Conservation (phyloP, 2,329 filamentous ascomycete species). For the Scedosporium dehoogii region DNA sequence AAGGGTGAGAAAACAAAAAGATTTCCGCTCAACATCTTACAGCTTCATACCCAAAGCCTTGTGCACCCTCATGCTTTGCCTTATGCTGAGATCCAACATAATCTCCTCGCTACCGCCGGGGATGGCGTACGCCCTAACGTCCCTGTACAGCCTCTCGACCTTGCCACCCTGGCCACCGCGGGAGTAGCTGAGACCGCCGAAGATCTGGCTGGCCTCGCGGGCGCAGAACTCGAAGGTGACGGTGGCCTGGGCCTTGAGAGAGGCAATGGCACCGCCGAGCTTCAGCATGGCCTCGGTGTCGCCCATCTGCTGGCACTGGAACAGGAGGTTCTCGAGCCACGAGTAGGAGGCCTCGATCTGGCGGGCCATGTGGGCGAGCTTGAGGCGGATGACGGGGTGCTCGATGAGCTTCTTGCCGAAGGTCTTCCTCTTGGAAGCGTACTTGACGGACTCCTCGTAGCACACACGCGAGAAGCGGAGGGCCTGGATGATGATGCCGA, state of each 20-base stretch:
- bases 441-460: constrained; percentile 94
- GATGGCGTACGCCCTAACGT: constrained; percentile 92
- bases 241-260: constrained; percentile 88
- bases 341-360: constrained; percentile 96
- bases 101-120: constrained; percentile 96
- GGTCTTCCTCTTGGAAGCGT: constrained; percentile 91
- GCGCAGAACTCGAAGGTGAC: constrained; percentile 97
- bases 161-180: constrained; percentile 91
- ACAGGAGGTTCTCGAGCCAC: constrained; percentile 94
- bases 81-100: constrained; percentile 93
- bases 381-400: constrained; percentile 93
- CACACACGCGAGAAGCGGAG: constrained; percentile 92
- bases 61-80: constrained; percentile 80
- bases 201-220: constrained; percentile 92
- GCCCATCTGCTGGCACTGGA: constrained; percentile 85
- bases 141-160: constrained; percentile 87
- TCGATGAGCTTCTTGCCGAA: constrained; percentile 96
- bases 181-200: constrained; percentile 85
- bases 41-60: constrained; percentile 94
- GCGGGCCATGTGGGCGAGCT: constrained; percentile 95
- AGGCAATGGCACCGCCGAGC: constrained; percentile 86
- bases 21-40: constrained; percentile 31
- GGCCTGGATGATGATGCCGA: constrained; percentile 97
- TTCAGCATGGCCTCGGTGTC: constrained; percentile 94
- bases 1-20: background rate